Percentiles rank a stretch among this genome's conserved stretches.
Conservation (phyloP, 805 yeast species). For the Yarrowia keelungensis region DNA sequence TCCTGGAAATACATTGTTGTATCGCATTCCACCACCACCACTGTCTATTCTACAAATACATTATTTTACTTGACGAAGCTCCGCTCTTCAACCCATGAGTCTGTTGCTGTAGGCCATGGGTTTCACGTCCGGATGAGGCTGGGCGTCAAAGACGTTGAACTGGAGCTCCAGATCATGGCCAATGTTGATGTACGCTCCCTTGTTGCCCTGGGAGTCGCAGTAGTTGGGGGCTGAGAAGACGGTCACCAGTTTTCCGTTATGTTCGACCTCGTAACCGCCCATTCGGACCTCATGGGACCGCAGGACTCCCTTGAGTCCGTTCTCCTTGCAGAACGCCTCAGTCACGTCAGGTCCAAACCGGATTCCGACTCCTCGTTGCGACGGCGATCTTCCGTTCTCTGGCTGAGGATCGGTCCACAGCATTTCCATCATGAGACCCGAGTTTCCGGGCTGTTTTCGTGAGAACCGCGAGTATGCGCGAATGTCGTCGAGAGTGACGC, state of each 20-base stretch:
- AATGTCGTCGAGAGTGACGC: slow-evolving; percentile 74
- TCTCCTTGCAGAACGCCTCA: slow-evolving; percentile 71
- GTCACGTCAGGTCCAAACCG: slow-evolving; percentile 98
- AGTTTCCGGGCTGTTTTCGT: slow-evolving; percentile 80
- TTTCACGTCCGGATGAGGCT: slow-evolving; percentile 85
- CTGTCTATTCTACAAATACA: not conserved
- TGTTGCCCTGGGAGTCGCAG: slow-evolving; percentile 89
- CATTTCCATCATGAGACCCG: slow-evolving; percentile 94
- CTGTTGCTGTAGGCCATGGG: slow-evolving; percentile 88
- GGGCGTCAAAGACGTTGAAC: slow-evolving; percentile 74
- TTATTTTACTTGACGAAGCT: not conserved
- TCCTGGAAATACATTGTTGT: too few species aligned
- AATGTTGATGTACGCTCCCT: slow-evolving; percentile 87
- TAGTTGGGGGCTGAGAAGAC: slow-evolving; percentile 99
- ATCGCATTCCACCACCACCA: too few species aligned
- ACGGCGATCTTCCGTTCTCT: slow-evolving; percentile 77
- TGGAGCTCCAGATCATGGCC: slow-evolving; percentile 55
- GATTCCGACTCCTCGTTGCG: slow-evolving; percentile 93
- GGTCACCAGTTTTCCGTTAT: slow-evolving; percentile 82
- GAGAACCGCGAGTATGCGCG: slow-evolving; percentile 72
- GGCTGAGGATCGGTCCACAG: slow-evolving; percentile 97
- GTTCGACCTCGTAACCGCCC: slow-evolving; percentile 89
- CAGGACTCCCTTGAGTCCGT: slow-evolving; percentile 77
- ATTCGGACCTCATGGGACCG: slow-evolving; percentile 95
- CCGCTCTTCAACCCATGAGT: slow-evolving; percentile 45